Evolutionary conservation across 345 rosid species (phyloP).

Genomic region (Salix purpurea): DNA sequence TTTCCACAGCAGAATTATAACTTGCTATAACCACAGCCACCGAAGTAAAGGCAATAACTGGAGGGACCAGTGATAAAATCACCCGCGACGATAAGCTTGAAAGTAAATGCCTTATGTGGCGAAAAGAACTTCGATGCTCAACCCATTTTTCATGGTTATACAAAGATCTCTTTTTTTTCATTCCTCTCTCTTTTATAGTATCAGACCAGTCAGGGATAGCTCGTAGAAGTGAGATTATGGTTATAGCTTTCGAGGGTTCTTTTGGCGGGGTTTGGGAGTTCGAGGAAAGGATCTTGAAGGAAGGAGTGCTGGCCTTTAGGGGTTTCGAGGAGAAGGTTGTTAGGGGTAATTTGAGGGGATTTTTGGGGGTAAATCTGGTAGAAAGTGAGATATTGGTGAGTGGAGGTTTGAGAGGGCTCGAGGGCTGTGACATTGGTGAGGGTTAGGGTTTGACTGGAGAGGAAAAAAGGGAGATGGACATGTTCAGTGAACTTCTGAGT

Average conservation of each 20-base stretch:
- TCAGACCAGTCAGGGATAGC: constrained; percentile 91
- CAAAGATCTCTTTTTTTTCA: constrained; percentile 63
- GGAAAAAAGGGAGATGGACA: constrained; percentile 21
- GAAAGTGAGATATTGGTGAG: constrained; percentile 28
- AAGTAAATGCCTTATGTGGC: constrained; percentile 74
- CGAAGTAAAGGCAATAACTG: constrained; percentile 67
- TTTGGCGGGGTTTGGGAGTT: constrained; percentile 21
- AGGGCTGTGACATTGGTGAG: constrained; percentile 41
- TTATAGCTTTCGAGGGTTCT: constrained; percentile 8
- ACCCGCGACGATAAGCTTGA: constrained; percentile 77
- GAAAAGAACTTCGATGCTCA: constrained; percentile 78
- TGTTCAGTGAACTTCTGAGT: not conserved
- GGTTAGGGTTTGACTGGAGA: constrained; percentile 25
- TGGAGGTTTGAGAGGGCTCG: constrained; percentile 12
- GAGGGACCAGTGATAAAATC: constrained; percentile 78
- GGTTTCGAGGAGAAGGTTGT: constrained; percentile 29
- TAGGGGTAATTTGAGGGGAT: constrained; percentile 19
- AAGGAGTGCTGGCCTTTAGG: constrained; percentile 5
- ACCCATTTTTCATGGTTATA: constrained; percentile 82
- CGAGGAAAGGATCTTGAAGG: constrained; percentile 22
- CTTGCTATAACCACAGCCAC: constrained; percentile 55
- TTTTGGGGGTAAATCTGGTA: constrained; percentile 35
- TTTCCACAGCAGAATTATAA: constrained; percentile 67
- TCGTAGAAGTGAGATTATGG: constrained; percentile 53
- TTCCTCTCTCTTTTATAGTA: constrained; percentile 66